Conservation (phyloP, 306 rosid species). For the Hippophae gyantsensis region DNA sequence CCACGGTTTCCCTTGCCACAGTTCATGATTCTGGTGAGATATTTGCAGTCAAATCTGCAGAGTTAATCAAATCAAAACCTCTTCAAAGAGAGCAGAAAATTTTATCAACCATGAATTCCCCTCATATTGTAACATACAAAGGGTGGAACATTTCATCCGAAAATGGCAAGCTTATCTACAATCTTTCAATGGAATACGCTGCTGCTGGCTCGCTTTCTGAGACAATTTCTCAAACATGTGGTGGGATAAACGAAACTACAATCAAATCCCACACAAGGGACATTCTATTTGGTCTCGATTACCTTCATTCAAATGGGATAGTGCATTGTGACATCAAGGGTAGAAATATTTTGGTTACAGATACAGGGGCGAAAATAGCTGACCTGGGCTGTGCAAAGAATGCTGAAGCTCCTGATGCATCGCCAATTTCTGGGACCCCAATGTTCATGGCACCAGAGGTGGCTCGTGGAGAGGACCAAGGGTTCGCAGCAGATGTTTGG, state of each 20-base stretch:
- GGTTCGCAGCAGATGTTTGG: slow-evolving; percentile 78
- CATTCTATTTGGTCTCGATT: slow-evolving; percentile 45
- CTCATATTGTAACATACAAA: slow-evolving; percentile 40
- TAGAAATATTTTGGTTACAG: slow-evolving; percentile 50
- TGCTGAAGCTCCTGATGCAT: slow-evolving; percentile 3
- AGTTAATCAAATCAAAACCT: slow-evolving; percentile 38
- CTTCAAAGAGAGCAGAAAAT: slow-evolving; percentile 47
- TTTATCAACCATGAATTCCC: slow-evolving; percentile 40
- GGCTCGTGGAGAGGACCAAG: slow-evolving; percentile 82
- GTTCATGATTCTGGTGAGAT: slow-evolving; percentile 20
- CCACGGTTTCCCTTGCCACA: slow-evolving; percentile 50
- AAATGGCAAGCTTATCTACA: slow-evolving; percentile 41
- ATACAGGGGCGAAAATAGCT: slow-evolving; percentile 52
- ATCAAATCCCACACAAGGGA: slow-evolving; percentile 37
- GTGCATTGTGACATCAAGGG: slow-evolving; percentile 90
- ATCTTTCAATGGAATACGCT: slow-evolving; percentile 69
- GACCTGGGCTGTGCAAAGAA: slow-evolving; percentile 76
- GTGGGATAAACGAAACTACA: slow-evolving; percentile 33
- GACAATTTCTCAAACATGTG: slow-evolving; percentile 23
- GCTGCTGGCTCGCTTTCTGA: slow-evolving; percentile 53
- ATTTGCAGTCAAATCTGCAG: slow-evolving; percentile 54
- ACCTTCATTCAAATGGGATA: slow-evolving; percentile 56
- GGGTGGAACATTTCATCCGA: slow-evolving; percentile 56
- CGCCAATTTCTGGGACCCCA: slow-evolving; percentile 54
- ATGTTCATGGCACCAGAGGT: slow-evolving; percentile 91